Evolutionary conservation across 2,329 filamentous ascomycete species (phyloP), one percentile per base, ranked within the genome.

Genomic region (Alternaria triticimaculans): DNA sequence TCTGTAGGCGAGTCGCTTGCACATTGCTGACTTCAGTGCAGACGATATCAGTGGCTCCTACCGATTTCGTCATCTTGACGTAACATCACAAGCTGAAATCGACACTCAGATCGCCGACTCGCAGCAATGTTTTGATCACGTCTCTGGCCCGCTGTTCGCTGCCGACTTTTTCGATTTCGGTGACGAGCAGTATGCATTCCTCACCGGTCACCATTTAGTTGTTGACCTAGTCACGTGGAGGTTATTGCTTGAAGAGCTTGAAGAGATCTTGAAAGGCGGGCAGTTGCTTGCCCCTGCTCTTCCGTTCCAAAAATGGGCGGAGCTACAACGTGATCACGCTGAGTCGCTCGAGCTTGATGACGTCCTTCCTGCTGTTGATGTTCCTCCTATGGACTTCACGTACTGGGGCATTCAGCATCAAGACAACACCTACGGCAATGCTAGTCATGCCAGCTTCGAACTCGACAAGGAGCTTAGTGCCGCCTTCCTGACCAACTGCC

Each of bases 141-240:
- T 57, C 30, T 63, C 67, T 21, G 77, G 76, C 1, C 76, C 76
- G 14, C 58, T 78, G 1, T 74, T 78, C 48, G 76, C 73, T 25
- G 72, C 76, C 3, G 79, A 81, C 48, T 70, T 82, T 8, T 80
- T 81, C 60, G 72, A 80, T 41, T 64, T 76, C 21, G 68, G 66
- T 49, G 55, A 60, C 4, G 71, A 77, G 33, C 76, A 78, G 51
- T 73, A 72, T 55, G 72, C 72, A 5, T 78, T 81, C 44, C 72
- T 79, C 33, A 78, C 77, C 11, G 76, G 73, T 10, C 76, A 81
- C 60, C 78, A 80, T 62, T 64, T 80, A 15, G 75, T 81, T 15
- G 76, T 85, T 15, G 83, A 85, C 55, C 68, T 85, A 5, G 81
- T 85, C 1, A 83, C 82, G 0, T 85, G 84, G 84, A 74, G 81